These are phyloP conservation scores for Zygoascus flipseniorum DNA, from an alignment of 805 yeast genomes.

Conservation along the genomic window DNA sequence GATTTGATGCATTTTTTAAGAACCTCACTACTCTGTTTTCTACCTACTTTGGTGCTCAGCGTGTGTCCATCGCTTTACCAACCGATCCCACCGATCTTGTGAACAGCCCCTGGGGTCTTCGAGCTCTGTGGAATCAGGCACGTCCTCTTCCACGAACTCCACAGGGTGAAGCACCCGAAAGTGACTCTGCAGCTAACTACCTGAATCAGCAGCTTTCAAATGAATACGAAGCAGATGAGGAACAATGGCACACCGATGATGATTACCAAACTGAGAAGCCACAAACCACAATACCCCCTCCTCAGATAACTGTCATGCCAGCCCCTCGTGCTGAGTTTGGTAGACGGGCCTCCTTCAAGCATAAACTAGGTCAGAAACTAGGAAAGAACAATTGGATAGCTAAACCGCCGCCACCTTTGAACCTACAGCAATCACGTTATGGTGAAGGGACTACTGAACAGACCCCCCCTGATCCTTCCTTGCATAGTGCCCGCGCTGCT, in stretches of 20 bases:
- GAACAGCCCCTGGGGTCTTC: constrained; percentile 28
- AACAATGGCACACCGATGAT: constrained; percentile 9
- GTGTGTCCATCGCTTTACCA: constrained; percentile 23
- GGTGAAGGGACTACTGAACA: neutral
- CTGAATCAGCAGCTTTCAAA: neutral
- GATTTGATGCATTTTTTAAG: constrained; percentile 22
- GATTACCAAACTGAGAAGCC: constrained; percentile 1
- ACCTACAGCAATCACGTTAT: neutral
- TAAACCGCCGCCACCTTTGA: neutral
- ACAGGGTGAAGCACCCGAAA: neutral
- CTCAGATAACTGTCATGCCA: neutral
- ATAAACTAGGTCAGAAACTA: neutral
- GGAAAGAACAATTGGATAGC: neutral
- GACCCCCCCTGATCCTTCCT: neutral
- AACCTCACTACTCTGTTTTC: constrained; percentile 20
- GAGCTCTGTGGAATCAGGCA: constrained; percentile 23
- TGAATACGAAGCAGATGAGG: neutral
- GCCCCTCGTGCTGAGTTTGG: neutral
- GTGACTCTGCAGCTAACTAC: neutral
- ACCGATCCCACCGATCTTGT: constrained; percentile 25
- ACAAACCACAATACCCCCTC: neutral
- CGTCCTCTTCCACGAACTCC: constrained; percentile 1
- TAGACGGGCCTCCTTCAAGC: neutral
- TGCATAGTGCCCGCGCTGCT: neutral
- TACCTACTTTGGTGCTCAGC: constrained; percentile 21